Evolutionary conservation across 768 basidiomycete genomes (phyloP).

Genomic region (Nidularia sp.): DNA sequence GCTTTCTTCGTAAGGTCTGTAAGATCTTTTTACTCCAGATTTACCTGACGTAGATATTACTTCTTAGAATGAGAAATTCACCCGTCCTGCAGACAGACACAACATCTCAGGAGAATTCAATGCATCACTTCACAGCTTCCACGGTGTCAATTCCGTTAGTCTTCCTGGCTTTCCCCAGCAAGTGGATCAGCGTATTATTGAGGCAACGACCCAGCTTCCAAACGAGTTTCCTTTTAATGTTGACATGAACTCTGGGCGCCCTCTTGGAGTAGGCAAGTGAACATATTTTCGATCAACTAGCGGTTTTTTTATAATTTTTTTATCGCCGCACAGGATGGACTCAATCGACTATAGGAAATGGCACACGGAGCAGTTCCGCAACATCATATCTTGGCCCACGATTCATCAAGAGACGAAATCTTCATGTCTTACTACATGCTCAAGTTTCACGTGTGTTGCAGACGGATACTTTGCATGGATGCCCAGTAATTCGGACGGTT

Average conservation of each 20-base stretch:
- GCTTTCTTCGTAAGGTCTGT: not conserved
- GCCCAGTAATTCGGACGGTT: slow-evolving; percentile 13
- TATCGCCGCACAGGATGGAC: slow-evolving; percentile 15
- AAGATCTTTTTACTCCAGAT: not conserved
- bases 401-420: slow-evolving; percentile 19
- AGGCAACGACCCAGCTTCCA: slow-evolving; percentile 19
- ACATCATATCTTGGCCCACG: slow-evolving; percentile 23
- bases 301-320: slow-evolving; percentile 5
- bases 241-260: slow-evolving; percentile 20
- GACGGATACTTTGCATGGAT: slow-evolving; percentile 9
- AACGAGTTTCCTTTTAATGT: slow-evolving; percentile 17
- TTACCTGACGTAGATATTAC: not conserved
- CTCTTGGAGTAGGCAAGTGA: slow-evolving; percentile 10
- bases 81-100: slow-evolving; percentile 1
- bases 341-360: slow-evolving; percentile 21
- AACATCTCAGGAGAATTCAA: slow-evolving; percentile 2
- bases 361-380: slow-evolving; percentile 21
- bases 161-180: slow-evolving; percentile 21
- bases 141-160: slow-evolving; percentile 12
- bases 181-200: slow-evolving; percentile 21
- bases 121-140: not conserved
- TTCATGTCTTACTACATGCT: slow-evolving; percentile 24
- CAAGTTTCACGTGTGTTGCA: slow-evolving; percentile 18
- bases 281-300: not conserved
- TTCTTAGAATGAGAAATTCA: not conserved